Evolutionary conservation across 139 green algal species (phyloP), one percentile per base, ranked within the genome.

Genomic region (Bryopsis sp.): DNA sequence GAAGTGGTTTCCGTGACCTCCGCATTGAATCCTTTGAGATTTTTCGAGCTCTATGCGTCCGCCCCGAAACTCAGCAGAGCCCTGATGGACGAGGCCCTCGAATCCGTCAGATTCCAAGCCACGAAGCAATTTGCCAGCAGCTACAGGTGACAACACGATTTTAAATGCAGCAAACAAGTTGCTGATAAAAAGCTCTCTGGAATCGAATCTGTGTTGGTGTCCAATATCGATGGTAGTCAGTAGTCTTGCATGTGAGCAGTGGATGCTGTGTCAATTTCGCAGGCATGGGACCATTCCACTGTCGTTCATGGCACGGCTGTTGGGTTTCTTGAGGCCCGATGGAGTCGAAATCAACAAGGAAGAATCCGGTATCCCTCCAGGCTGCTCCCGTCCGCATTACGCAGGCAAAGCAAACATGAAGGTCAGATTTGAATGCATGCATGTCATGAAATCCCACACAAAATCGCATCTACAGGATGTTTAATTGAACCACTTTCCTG

Each of bases 11-110:
- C 37, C 3, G 62, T 36, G 3, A 57, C 54, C 19, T 11, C 37
- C 6, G 3, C 7, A 22, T 38, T 57, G 8, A 35, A 69, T 35
- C 39, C 54, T n/a, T 6, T 5, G 26, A 8, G 47, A 2, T 91
- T 95, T 68, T 95, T 92, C 70, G 19, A 60, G 24, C 78, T 94
- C 31, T 95, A 95, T 65, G 63, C 64, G 1, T 32, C 39, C 0
- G 83, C 86, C 7, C 86, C 89, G 19, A 70, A 74, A 32, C 73
- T 95, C 5, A 78, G 82, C 3, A 73, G 85, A 6, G 81, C 82
- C 0, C 78, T 96, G 35, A 78, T 96, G 75, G 88, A 95, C 59
- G 38, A 72, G 46, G 48, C 54, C 19, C 43, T 64, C 4, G 54
- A 70, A 39, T 34, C 61, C 5, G 47, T 70, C 5, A 31, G 71